Conservation (phyloP, 495 filamentous ascomycete species). For the Pyrenula aspistea region DNA sequence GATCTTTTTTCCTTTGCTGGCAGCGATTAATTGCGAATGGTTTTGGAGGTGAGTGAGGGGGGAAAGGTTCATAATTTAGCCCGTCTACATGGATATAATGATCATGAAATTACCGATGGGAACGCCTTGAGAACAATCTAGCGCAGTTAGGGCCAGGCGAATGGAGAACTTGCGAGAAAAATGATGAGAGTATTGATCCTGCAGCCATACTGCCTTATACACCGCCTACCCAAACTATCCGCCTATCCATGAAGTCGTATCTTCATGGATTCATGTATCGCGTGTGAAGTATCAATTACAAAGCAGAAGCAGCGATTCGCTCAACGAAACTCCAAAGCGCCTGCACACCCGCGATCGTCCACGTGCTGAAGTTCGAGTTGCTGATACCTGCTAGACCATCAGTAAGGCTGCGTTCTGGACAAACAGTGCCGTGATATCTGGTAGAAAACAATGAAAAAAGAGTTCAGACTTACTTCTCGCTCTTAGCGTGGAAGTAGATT, state of each 20-base stretch:
- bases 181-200: too few relatives aligned
- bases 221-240: neutral
- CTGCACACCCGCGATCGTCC: slow-evolving; percentile 69
- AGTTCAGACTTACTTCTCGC: slow-evolving; percentile 66
- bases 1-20: too few relatives aligned
- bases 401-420: slow-evolving; percentile 8
- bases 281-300: neutral
- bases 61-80: too few relatives aligned
- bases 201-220: too few relatives aligned
- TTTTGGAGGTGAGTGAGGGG: too few relatives aligned
- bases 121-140: too few relatives aligned
- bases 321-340: slow-evolving; percentile 90
- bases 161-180: too few relatives aligned
- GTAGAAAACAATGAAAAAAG: too few relatives aligned
- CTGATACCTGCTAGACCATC: slow-evolving; percentile 54
- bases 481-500: slow-evolving; percentile 96
- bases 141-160: too few relatives aligned
- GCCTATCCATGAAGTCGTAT: neutral
- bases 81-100: too few relatives aligned
- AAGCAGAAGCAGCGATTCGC: neutral
- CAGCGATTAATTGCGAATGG: too few relatives aligned
- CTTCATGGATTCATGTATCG: neutral
- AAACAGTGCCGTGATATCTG: neutral
- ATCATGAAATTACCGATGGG: too few relatives aligned
- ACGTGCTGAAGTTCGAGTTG: slow-evolving; percentile 86